phyloP scores from a whole-genome alignment of 352 stramenopile species.

The Phytopythium vexans region DNA sequence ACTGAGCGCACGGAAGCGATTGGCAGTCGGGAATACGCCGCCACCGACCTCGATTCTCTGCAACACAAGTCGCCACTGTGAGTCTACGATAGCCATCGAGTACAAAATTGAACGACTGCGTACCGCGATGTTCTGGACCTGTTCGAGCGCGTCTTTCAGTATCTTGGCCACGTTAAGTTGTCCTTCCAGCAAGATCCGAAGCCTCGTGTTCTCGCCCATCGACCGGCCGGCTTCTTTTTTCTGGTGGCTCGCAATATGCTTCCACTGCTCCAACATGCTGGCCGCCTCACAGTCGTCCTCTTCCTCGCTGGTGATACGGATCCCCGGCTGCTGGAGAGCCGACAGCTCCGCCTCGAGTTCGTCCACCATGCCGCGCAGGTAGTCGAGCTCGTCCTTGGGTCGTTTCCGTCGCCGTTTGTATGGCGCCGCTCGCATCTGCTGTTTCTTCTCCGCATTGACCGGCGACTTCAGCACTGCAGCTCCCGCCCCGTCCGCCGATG shows the following conservation, averaged over 20 bases:
- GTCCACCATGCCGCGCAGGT: slow-evolving; percentile 24
- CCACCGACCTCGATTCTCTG: background rate
- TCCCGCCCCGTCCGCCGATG: too few species aligned
- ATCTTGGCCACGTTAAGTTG: slow-evolving; percentile 24
- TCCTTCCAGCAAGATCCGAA: slow-evolving; percentile 24
- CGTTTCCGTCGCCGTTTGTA: slow-evolving; percentile 27
- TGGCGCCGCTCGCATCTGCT: too few species aligned
- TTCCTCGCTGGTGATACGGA: slow-evolving; percentile 3
- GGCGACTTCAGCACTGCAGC: too few species aligned
- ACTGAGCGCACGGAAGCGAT: too few species aligned
- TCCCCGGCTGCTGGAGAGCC: slow-evolving; percentile 5
- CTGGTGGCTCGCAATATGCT: slow-evolving; percentile 25
- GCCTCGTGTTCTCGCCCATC: slow-evolving; percentile 23
- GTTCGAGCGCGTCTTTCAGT: slow-evolving; percentile 27
- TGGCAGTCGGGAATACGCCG: too few species aligned
- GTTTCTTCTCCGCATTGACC: slow-evolving; percentile 11
- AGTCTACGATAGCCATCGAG: background rate
- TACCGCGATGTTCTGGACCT: slow-evolving; percentile 21
- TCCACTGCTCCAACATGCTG: slow-evolving; percentile 21
- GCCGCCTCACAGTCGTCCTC: background rate
- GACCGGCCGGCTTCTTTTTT: slow-evolving; percentile 17
- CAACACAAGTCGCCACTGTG: background rate
- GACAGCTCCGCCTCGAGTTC: slow-evolving; percentile 29
- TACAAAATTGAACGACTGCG: slow-evolving; percentile 10
- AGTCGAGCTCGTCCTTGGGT: slow-evolving; percentile 37